Base-by-base conservation (phyloP, 176 grass and related monocot genomes). In the Chloris gayana region DNA sequence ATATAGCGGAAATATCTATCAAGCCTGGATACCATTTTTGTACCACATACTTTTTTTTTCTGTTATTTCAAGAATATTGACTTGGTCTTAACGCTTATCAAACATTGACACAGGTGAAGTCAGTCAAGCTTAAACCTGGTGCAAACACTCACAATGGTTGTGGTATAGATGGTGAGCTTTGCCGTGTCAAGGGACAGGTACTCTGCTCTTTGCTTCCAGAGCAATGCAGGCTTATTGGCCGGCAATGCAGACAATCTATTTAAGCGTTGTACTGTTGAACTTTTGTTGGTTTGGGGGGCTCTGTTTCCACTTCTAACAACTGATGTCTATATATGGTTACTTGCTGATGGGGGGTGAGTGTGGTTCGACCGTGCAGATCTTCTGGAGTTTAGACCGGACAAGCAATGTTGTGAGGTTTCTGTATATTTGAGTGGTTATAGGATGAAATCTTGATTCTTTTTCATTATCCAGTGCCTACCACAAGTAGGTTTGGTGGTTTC, bases 151-250 rank as follows among this genome's bases (percentile, higher is more conserved):
- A 93, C 72, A 82, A 80, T 41, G 93, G 97, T 21, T 93, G 97
- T 70, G 97, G 97, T 29, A 99, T 99, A 77, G 97, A 99, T 2
- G 97, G 97, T 0, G 97, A 99, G 76, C 86, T 99, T 72, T 91
- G 90, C 77, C 75, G 59, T 31, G 73, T 91, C 22, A 91, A 96
- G 76, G 97, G 93, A 50, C 93, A 90, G 61, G 82, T 95, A 69
- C 79, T 90, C 33, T 99, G 97, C 77, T 91, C 84, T 73, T 70
- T 99, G 79, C 75, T 96, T 57, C 97, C 88, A 14, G 93, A 99
- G 59, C 97, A 99, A 64, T 96, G 91, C 67, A 95, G 85, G 71
- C 88, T 99, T 69, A 93, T 99, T 64, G 97, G 97, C 27, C 82
- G 77, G 35, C 87, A 84, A 77, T 76, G 75, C 83, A 89, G 77